Conservation (phyloP, 2,329 filamentous ascomycete species). For the Fonsecaea erecta region DNA sequence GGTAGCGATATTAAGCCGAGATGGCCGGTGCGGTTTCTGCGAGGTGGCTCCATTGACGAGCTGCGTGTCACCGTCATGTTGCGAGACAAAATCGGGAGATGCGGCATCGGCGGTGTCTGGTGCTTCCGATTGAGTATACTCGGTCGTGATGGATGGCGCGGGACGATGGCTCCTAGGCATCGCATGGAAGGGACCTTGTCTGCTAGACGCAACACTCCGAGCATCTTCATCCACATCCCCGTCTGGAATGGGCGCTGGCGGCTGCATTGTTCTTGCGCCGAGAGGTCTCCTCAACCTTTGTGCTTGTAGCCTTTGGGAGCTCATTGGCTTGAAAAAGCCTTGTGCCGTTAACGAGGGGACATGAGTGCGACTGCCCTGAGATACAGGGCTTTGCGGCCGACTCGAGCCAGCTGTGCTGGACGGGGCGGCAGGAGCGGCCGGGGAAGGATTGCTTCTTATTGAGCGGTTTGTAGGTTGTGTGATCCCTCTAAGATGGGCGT, state of each 20-base stretch:
- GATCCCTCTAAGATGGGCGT: slow-evolving; percentile 35
- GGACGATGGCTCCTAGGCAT: slow-evolving; percentile 53
- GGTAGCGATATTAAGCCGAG: slow-evolving; percentile 65
- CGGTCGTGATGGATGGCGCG: slow-evolving; percentile 78
- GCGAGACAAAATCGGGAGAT: slow-evolving; percentile 30
- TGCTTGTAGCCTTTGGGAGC: slow-evolving; percentile 89
- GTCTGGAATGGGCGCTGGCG: slow-evolving; percentile 44
- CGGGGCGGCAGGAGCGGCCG: slow-evolving; percentile 37
- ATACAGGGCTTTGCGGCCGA: slow-evolving; percentile 62
- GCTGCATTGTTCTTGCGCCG: slow-evolving; percentile 41
- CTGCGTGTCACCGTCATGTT: slow-evolving; percentile 27
- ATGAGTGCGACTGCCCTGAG: slow-evolving; percentile 78
- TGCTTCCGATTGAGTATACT: slow-evolving; percentile 75
- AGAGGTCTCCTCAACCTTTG: slow-evolving; percentile 70
- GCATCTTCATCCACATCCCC: slow-evolving; percentile 57
- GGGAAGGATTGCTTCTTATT: slow-evolving; percentile 27
- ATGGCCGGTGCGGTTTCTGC: slow-evolving; percentile 50
- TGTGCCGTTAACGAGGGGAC: slow-evolving; percentile 86
- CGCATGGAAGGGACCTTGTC: slow-evolving; percentile 42
- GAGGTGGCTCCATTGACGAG: slow-evolving; percentile 26
- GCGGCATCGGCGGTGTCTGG: slow-evolving; percentile 58
- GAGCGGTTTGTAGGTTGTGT: slow-evolving; percentile 35
- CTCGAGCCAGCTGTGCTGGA: slow-evolving; percentile 52
- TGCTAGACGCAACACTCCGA: slow-evolving; percentile 64
- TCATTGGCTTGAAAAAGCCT: slow-evolving; percentile 96